Percentiles rank a stretch among this genome's conserved stretches.
Conservation (phyloP, 2,329 filamentous ascomycete species). For the Exophiala lecanii-corni region DNA sequence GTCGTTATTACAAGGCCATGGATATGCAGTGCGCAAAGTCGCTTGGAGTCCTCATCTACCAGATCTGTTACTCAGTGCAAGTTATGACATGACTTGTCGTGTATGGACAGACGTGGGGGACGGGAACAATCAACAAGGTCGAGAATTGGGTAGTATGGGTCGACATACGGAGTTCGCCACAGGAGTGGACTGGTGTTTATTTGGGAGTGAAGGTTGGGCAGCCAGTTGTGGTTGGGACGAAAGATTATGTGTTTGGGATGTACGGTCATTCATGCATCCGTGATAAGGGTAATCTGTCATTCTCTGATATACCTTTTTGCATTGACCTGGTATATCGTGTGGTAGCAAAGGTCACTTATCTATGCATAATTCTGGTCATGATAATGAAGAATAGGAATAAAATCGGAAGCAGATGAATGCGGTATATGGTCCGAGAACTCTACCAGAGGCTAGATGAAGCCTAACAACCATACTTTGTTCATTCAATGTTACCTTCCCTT, state of each 20-base stretch:
- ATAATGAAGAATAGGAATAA: background rate
- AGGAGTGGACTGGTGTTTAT: conserved; percentile 96
- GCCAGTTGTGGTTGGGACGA: conserved; percentile 95
- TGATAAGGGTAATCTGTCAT: no score
- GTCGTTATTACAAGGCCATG: conserved; percentile 73
- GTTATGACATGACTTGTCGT: conserved; percentile 97
- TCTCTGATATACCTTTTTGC: no score
- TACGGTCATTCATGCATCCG: conserved; percentile 56
- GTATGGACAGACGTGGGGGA: conserved; percentile 80
- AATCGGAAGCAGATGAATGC: no score
- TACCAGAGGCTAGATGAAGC: no score
- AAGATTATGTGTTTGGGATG: conserved; percentile 86
- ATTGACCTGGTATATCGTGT: no score
- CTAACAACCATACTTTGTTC: no score
- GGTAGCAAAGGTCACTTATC: no score
- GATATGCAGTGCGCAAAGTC: conserved; percentile 81
- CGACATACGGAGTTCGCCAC: conserved; percentile 93
- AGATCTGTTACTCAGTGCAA: conserved; percentile 79
- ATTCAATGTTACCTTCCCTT: no score
- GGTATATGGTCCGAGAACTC: no score
- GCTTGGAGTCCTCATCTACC: conserved; percentile 93
- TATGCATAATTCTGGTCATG: no score
- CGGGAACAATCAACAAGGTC: conserved; percentile 32
- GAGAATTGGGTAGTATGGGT: conserved; percentile 81
- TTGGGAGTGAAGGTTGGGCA: conserved; percentile 92